phyloP scores from a whole-genome alignment of 805 yeast genomes.

The Pichia membranifaciens region DNA sequence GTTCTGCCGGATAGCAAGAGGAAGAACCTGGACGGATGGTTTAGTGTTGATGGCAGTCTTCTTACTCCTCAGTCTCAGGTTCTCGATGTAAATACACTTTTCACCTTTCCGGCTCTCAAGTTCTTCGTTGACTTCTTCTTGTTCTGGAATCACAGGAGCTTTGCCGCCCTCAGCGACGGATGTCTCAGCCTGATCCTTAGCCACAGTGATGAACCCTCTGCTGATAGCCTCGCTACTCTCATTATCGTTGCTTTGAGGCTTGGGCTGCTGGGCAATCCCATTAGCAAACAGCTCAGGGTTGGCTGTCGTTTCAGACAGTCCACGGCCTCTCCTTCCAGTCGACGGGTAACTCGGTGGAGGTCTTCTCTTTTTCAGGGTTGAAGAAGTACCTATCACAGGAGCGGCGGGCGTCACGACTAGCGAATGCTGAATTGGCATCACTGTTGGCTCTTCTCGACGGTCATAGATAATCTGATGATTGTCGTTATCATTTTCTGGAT shows the following conservation, averaged over 20 bases:
- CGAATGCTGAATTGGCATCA: conserved; percentile 28
- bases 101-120: conserved; percentile 38
- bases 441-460: conserved; percentile 33
- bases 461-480: conserved; percentile 27
- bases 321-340: conserved; percentile 33
- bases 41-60: conserved; percentile 9
- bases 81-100: conserved; percentile 43
- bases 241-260: not conserved
- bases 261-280: not conserved
- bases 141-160: no score
- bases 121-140: not conserved
- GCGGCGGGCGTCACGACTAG: conserved; percentile 19
- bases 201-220: no score
- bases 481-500: not conserved
- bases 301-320: conserved; percentile 31
- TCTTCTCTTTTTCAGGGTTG: conserved; percentile 21
- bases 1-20: conserved; percentile 42
- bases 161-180: no score
- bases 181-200: no score
- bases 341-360: conserved; percentile 37
- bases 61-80: conserved; percentile 10
- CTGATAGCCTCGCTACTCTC: conserved; percentile 5
- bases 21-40: conserved; percentile 40
- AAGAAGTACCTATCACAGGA: conserved; percentile 8
- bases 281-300: conserved; percentile 29